phyloP scores from a whole-genome alignment of 306 rosid genomes.

The Rubus parviflorus region DNA sequence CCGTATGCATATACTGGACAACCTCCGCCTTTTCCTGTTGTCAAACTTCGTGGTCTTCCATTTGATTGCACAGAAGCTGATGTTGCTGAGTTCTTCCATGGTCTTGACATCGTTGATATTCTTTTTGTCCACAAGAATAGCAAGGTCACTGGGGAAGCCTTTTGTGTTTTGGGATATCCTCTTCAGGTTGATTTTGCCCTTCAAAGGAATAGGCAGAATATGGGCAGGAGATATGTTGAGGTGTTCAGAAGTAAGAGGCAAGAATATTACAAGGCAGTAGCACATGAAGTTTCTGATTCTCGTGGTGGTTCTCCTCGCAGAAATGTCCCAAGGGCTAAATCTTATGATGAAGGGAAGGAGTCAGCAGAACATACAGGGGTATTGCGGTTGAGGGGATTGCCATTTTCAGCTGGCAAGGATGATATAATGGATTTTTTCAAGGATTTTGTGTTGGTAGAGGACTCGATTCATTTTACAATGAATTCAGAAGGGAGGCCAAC shows the following conservation, averaged over 20 bases:
- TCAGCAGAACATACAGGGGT: conserved; percentile 88
- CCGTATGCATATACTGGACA: conserved; percentile 79
- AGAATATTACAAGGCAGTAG: conserved; percentile 92
- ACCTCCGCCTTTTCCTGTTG: conserved; percentile 88
- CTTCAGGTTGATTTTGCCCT: conserved; percentile 95
- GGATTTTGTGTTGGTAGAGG: conserved; percentile 62
- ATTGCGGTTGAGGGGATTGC: conserved; percentile 80
- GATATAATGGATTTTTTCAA: conserved; percentile 78
- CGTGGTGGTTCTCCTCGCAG: conserved; percentile 79
- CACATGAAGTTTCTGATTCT: conserved; percentile 69
- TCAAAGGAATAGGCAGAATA: conserved; percentile 82
- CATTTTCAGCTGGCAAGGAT: conserved; percentile 84
- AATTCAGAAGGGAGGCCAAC: conserved; percentile 95
- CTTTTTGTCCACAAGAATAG: conserved; percentile 81
- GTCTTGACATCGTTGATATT: conserved; percentile 85
- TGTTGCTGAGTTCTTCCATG: conserved; percentile 92
- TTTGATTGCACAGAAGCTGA: conserved; percentile 86
- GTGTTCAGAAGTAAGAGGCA: conserved; percentile 94
- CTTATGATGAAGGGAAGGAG: conserved; percentile 80
- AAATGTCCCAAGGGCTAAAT: conserved; percentile 58
- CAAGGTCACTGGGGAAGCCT: conserved; percentile 88
- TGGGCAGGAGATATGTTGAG: conserved; percentile 91
- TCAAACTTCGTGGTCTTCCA: conserved; percentile 87
- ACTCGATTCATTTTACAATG: conserved; percentile 56
- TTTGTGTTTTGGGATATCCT: conserved; percentile 88